Percentiles rank a stretch among this genome's conserved stretches.
Conservation (phyloP, 805 yeast species). For the Metschnikowia picachoensis region DNA sequence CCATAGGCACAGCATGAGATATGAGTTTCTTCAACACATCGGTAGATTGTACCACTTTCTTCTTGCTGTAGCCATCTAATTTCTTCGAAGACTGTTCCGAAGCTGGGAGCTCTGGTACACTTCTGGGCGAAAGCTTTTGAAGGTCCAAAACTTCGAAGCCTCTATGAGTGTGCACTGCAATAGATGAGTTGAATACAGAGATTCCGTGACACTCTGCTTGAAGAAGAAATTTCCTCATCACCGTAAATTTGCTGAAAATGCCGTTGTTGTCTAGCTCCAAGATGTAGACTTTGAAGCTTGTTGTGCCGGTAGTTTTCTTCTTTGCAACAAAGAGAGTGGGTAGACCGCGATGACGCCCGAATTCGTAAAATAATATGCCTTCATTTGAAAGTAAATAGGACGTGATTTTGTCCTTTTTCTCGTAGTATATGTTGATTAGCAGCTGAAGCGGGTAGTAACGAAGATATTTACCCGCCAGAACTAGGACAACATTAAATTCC, state of each 20-base stretch:
- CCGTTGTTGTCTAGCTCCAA: slow-evolving; percentile 56
- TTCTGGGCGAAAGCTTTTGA: slow-evolving; percentile 52
- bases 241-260: slow-evolving; percentile 36
- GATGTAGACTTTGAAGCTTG: slow-evolving; percentile 53
- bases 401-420: slow-evolving; percentile 34
- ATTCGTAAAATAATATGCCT: slow-evolving; percentile 51
- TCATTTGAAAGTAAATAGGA: slow-evolving; percentile 50
- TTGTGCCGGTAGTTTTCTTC: slow-evolving; percentile 44
- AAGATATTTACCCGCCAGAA: slow-evolving; percentile 56
- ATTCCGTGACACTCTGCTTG: slow-evolving; percentile 58
- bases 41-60: slow-evolving; percentile 23
- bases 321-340: slow-evolving; percentile 56
- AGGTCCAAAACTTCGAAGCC: slow-evolving; percentile 66
- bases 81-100: slow-evolving; percentile 17
- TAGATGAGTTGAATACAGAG: slow-evolving; percentile 59
- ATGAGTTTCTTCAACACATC: slow-evolving; percentile 34
- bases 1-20: slow-evolving; percentile 50
- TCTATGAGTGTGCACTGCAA: slow-evolving; percentile 61
- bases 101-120: slow-evolving; percentile 50
- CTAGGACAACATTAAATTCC: slow-evolving; percentile 50
- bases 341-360: slow-evolving; percentile 66
- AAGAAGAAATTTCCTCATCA: slow-evolving; percentile 43
- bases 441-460: slow-evolving; percentile 62
- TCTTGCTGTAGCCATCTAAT: slow-evolving; percentile 31
- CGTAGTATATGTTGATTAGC: slow-evolving; percentile 55